phyloP scores from a whole-genome alignment of 306 rosid genomes.

The Vigna nakashimae region DNA sequence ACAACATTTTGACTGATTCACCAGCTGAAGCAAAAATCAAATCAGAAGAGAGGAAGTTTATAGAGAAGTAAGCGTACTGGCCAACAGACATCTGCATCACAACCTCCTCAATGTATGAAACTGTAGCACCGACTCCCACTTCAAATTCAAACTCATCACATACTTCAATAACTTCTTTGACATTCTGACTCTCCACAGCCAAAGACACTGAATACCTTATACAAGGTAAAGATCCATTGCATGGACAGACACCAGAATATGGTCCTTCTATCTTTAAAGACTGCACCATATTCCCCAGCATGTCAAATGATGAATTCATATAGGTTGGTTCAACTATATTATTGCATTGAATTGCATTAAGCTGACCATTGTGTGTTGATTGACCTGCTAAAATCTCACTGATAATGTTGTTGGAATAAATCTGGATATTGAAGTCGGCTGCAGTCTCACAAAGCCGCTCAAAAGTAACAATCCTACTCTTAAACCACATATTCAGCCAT shows the following conservation, averaged over 20 bases:
- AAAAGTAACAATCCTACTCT: conserved; percentile 50
- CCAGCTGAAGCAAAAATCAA: conserved; percentile 76
- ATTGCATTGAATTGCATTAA: conserved; percentile 47
- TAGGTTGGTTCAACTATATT: conserved; percentile 43
- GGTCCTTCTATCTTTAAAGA: conserved; percentile 68
- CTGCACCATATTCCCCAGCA: conserved; percentile 39
- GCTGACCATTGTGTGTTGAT: conserved; percentile 50
- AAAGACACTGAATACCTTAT: conserved; percentile 68
- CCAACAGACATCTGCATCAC: conserved; percentile 80
- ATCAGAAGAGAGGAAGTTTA: conserved; percentile 59
- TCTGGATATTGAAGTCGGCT: conserved; percentile 52
- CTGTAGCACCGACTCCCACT: conserved; percentile 74
- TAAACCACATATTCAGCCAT: conserved; percentile 74
- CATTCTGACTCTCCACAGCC: conserved; percentile 56
- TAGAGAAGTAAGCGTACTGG: conserved; percentile 72
- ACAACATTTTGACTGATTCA: conserved; percentile 57
- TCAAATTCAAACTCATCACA: conserved; percentile 88
- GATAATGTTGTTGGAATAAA: conserved; percentile 48
- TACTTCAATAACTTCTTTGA: conserved; percentile 70
- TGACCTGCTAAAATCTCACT: conserved; percentile 58
- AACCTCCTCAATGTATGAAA: conserved; percentile 68
- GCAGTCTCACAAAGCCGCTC: conserved; percentile 63
- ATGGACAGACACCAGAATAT: conserved; percentile 79
- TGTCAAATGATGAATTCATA: conserved; percentile 39
- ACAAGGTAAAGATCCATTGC: conserved; percentile 75